Evolutionary conservation across 2,329 filamentous ascomycete species (phyloP), one percentile per base, ranked within the genome.

Genomic region (Colletotrichum phormii): DNA sequence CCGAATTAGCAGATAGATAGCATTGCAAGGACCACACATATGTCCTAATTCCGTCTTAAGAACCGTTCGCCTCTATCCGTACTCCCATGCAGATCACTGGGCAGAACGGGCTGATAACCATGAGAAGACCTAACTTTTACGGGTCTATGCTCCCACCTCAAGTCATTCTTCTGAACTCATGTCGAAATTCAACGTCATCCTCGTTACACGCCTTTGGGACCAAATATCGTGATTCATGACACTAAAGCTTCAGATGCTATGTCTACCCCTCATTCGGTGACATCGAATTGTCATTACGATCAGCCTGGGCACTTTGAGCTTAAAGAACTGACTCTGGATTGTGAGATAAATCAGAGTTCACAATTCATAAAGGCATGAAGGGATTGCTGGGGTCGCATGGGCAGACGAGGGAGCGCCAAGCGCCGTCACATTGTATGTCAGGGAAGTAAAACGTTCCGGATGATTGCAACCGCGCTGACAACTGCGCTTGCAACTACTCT

Each of bases 401-500:
- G 8, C 59, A 22, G 37, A 49, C 11, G 29, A 24, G 42, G 26
- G n/a, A 24, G 12, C 13, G 26, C 42, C 31, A 51, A 51, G 26
- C 26, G 18, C 3, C 15, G 15, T 51, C 60, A 15, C 13, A 24
- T 22, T 24, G 5, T 18, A 4, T 15, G 18, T 22, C 26, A 9
- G n/a, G 12, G 11, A 11, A 13, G 26, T 15, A 51, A 24, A 29
- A n/a, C n/a, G 15, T 31, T 7, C 24, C 22, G 18, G 31, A 49
- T 13, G 24, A 51, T 29, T 18, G 9, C 2, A 11, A n/a, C 26
- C 5, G 33, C 37, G 26, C 35, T 3, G 5, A 12, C 5, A 18
- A 31, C 15, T 12, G 59, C 60, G 60, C 60, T 62, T 49, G n/a
- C 42, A 51, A 51, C 37, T 62, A 51, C 59, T 60, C 22, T 18